Evolutionary conservation across 75 land plant genomes (phyloP), one percentile per base, ranked within the genome.

Genomic region (Pseudotsuga menziesii): DNA sequence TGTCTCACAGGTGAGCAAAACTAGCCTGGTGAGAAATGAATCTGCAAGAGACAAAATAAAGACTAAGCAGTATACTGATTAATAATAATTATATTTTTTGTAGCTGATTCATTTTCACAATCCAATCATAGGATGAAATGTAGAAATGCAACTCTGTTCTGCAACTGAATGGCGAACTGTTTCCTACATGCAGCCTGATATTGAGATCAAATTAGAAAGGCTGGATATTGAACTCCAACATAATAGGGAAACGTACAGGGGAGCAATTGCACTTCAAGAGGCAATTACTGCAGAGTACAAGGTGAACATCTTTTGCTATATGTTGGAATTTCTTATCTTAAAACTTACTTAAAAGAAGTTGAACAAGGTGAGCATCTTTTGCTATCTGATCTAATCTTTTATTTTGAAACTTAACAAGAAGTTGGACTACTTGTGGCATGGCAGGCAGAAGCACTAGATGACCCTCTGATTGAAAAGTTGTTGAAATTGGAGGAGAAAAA

Each of bases 401-500:
- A 80, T 69, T 69, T 54, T 26, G 80, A 67, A 57, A 81, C 75
- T 54, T 76, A 80, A 81, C n/a, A 88, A 79, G 75, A 77, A 55
- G 76, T 82, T 19, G 79, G 77, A 58, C 63, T 59, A 48, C 36
- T 57, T 36, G 85, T 55, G 57, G 59, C 66, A 1, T 41, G 83
- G 32, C 82, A 80, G 54, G 66, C 67, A 72, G 74, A 44, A 41
- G 26, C 8, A 60, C 80, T 64, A 57, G 82, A 83, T 48, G 36
- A 32, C 22, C 83, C 56, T 56, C 80, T 73, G n/a, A 57, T 48
- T 27, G 39, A 66, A 17, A 82, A 80, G 13, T 63, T 73, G 26
- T 61, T 77, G 35, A 78, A 67, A 57, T 72, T 36, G 64, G 36
- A 32, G 23, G 73, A 27, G 54, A 76, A 54, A 22, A 36, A 32